Base-by-base conservation (phyloP, 139 green algal species). In the Haematococcus sp. region DNA sequence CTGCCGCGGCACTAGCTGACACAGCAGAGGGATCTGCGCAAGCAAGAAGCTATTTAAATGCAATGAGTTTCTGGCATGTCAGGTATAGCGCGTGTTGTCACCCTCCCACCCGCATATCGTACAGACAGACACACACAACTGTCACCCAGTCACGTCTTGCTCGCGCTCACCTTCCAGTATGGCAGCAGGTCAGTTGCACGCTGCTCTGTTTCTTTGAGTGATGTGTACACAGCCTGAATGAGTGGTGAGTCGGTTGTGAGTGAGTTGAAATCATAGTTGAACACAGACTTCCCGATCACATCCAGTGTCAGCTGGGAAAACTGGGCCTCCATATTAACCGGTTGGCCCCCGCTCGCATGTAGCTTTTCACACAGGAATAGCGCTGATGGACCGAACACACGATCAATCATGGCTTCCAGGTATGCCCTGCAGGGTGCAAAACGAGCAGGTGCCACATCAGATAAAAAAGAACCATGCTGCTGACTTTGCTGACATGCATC, bases 201-300 rank as follows among this genome's bases (percentile, higher is more conserved):
- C 25, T 87, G 84, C 84, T 99, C 96, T 11, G 95, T 98, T 83
- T 99, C 95, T 82, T 99, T 99, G 2, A 99, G 86, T 3, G 91
- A 83, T 1, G 94, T 99, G 90, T 99, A 99, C 52, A 99, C 95
- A 0, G 95, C 96, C 91, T 96, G 91, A 68, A 97, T 97, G 64
- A 97, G 49, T 5, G 90, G 92, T 20, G 65, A 87, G 70, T 93
- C 77, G 4, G 72, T 88, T 56, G 81, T 97, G 52, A 99, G 88
- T 3, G 95, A 76, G 69, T 97, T 85, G 72, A 99, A 99, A 76
- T 99, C 91, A 81, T 98, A 99, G 90, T 98, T 99, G 87, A 99
- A 99, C 32, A 99, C 93, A 0, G 92, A 79, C 82, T 78, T 78
- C 60, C 95, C 96, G 73, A 99, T 98, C 34, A 99, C 88, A 84